A percentile compares a stretch with the other conserved stretches of the same genome.
Evolutionary conservation across 1,284 basidiomycete genomes (phyloP).

Genomic region (Boletus mariae): DNA sequence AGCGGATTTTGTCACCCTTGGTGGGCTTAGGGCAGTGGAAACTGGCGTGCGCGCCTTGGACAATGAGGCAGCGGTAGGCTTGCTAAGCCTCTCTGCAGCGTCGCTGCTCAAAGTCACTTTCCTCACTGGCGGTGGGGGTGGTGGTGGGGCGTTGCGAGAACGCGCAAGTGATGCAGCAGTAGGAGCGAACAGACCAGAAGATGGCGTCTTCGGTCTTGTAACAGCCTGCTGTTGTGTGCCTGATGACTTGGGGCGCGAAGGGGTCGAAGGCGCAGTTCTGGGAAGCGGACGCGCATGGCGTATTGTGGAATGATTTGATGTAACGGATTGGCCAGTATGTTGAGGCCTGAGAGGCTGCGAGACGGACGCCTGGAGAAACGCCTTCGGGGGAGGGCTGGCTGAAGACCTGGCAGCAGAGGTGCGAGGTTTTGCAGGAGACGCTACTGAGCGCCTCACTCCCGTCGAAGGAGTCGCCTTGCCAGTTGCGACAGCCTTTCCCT

Average conservation of each 20-base stretch:
- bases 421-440: constrained; percentile 27
- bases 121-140: constrained; percentile 45
- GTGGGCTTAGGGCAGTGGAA: constrained; percentile 23
- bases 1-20: constrained; percentile 21
- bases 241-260: constrained; percentile 47
- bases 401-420: constrained; percentile 27
- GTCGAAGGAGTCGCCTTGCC: constrained; percentile 19
- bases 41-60: constrained; percentile 43
- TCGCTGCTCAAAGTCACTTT: constrained; percentile 48
- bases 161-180: constrained; percentile 74
- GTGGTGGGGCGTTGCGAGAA: constrained; percentile 50
- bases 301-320: constrained; percentile 41
- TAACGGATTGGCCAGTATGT: constrained; percentile 48
- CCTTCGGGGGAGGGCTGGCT: constrained; percentile 27
- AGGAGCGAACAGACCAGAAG: constrained; percentile 65
- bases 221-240: constrained; percentile 23
- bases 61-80: constrained; percentile 72
- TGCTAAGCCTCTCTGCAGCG: constrained; percentile 60
- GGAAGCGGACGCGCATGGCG: constrained; percentile 28
- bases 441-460: constrained; percentile 14
- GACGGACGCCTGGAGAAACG: constrained; percentile 30
- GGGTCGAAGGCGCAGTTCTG: constrained; percentile 36
- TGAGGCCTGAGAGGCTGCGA: constrained; percentile 48
- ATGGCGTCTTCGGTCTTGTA: constrained; percentile 51
- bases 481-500: constrained; percentile 26